Evolutionary conservation across 441 rosid species (phyloP).

Genomic region (Erodium texanum): DNA sequence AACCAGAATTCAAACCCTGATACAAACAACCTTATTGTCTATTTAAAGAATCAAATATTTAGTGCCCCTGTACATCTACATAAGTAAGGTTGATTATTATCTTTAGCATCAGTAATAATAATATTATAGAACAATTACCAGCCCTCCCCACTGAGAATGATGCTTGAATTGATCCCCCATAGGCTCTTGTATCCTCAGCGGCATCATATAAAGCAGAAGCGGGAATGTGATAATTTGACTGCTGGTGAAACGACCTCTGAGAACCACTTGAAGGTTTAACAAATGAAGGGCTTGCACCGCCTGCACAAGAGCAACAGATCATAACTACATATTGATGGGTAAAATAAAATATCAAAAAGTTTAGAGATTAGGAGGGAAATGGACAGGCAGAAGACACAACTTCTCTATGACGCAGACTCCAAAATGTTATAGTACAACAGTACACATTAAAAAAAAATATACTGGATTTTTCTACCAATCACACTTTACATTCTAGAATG

Average conservation of each 20-base stretch:
- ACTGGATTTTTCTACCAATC: not conserved
- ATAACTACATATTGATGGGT: not conserved
- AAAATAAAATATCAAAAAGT: not conserved
- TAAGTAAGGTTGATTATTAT: no score
- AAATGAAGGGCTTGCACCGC: conserved; percentile 34
- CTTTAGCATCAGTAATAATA: no score
- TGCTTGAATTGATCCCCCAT: conserved; percentile 15
- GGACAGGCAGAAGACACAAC: not conserved
- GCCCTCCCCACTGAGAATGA: not conserved
- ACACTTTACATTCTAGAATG: not conserved
- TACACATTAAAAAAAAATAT: no score
- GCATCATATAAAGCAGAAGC: conserved; percentile 75
- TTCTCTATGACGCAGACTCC: not conserved
- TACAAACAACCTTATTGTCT: no score
- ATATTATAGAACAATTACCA: not conserved
- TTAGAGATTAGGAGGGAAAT: not conserved
- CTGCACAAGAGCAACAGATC: conserved; percentile 18
- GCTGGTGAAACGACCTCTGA: conserved; percentile 43
- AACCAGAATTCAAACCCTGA: no score
- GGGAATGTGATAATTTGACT: conserved; percentile 62
- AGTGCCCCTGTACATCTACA: no score
- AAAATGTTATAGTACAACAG: no score
- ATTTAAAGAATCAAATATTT: no score
- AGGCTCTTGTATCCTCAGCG: conserved; percentile 39
- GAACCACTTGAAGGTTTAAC: conserved; percentile 34